Base-by-base conservation (phyloP, 225 moss, liverwort and hornwort genomes). In the Bryum argenteum region DNA sequence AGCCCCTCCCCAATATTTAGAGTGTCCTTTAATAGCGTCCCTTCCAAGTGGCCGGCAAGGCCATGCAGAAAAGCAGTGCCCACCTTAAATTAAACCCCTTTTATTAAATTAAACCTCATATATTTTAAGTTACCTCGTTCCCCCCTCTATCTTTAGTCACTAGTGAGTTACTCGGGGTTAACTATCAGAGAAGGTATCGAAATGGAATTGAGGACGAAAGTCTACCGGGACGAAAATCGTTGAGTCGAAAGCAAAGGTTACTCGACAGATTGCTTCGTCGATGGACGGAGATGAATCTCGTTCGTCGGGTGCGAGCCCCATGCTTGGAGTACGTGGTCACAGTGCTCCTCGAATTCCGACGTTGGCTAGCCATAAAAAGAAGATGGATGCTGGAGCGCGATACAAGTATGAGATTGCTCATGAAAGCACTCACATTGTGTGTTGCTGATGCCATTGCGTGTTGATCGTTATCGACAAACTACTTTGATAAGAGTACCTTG, bases 11-110 rank as follows among this genome's bases (percentile, higher is more conserved):
- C 42, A 38, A 69, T 64, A 81, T 65, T 54, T 69, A 77, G 73
- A 10, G 1, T 2, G 6, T 16, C 5, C 73, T 77, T 58, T 69
- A 24, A 62, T 64, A 77, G 63, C 42, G 2, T 0, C 56, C 17
- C 5, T 3, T 56, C 76, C 76, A 80, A 76, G 76, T 81, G 71
- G 76, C 74, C 66, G 66, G 80, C 51, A 56, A 63, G 62, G 50
- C 2, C 70, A 44, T 60, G 45, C 38, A 73, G 15, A 56, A 63
- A 72, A 72, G 51, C 62, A 67, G 21, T 22, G 21, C n/a, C 1
- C 0, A 10, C 0, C 65, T 56, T 63, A 17, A 76, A 37, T 18
- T 21, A 8, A 61, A 38, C 23, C 20, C 73, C 55, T 4, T 65
- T 4, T 42, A n/a, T 56, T 63, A 17, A 76, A 37, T 18, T 21